phyloP scores from a whole-genome alignment of 148 eudicot species.

The Fagopyrum tataricum region DNA sequence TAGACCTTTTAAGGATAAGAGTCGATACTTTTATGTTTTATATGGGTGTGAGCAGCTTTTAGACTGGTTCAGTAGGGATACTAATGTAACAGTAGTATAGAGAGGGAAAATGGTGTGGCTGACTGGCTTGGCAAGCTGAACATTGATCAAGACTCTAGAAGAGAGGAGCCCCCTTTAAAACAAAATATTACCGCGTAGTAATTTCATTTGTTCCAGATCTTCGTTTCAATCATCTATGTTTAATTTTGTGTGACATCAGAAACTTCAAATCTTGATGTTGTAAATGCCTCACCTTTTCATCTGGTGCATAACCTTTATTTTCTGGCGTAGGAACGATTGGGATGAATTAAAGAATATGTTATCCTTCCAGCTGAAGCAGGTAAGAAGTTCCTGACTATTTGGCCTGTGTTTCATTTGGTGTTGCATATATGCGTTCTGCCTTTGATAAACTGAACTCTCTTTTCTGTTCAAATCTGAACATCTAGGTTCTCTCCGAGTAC shows the following conservation, averaged over 20 bases:
- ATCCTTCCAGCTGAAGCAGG: conserved; percentile 58
- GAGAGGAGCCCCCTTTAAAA: too few relatives aligned
- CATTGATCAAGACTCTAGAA: too few relatives aligned
- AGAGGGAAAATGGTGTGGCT: too few relatives aligned
- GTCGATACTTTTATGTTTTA: too few relatives aligned
- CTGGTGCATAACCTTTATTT: conserved; percentile 15
- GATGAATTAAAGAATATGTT: conserved; percentile 64
- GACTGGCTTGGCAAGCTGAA: too few relatives aligned
- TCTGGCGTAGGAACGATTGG: conserved; percentile 69
- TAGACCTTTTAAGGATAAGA: too few relatives aligned
- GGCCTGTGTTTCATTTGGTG: conserved; percentile 2
- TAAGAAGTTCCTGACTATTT: conserved; percentile 18
- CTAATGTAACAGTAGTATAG: too few relatives aligned
- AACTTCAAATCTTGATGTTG: background rate
- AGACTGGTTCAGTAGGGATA: too few relatives aligned
- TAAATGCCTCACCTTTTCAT: background rate
- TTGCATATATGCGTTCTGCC: background rate
- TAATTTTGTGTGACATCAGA: background rate
- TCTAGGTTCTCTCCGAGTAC: conserved; percentile 71
- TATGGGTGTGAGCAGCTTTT: too few relatives aligned
- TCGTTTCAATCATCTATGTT: too few relatives aligned
- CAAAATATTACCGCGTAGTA: background rate
- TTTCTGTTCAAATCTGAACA: conserved; percentile 12
- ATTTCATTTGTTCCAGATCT: too few relatives aligned
- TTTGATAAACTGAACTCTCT: conserved; percentile 4